Conservation (phyloP, 768 basidiomycete genomes). For the Rhodosporidiobolus odoratus region DNA sequence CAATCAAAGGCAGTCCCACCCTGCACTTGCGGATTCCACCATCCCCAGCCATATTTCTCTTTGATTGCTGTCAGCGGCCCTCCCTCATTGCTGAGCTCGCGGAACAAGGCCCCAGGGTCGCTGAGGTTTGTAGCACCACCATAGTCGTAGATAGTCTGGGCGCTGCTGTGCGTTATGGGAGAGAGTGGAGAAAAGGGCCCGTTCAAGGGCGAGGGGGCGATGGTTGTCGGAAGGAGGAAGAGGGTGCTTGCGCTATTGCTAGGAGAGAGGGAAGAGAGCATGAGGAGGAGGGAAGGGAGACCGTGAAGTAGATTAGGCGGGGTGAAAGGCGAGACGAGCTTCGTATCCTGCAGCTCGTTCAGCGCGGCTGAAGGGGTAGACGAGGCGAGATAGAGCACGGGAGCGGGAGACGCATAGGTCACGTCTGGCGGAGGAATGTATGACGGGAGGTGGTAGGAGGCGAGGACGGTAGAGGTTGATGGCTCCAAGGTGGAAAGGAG, state of each 20-base stretch:
- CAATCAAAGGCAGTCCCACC: conserved; percentile 27
- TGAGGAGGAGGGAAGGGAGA: conserved; percentile 24
- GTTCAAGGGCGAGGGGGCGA: conserved; percentile 28
- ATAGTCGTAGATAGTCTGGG: conserved; percentile 9
- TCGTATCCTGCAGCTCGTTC: background rate
- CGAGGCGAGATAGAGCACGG: conserved; percentile 23
- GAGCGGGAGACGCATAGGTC: conserved; percentile 4
- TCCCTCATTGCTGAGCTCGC: conserved; percentile 3
- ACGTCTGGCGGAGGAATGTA: conserved; percentile 9
- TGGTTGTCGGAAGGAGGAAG: conserved; percentile 32
- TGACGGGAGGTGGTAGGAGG: conserved; percentile 30
- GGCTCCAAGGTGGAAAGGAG: conserved; percentile 21
- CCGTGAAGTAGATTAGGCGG: conserved; percentile 37
- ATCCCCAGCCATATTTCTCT: conserved; percentile 17
- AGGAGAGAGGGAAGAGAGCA: conserved; percentile 14
- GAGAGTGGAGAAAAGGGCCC: conserved; percentile 27
- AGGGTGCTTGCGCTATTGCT: background rate
- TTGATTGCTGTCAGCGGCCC: background rate
- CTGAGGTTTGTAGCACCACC: conserved; percentile 19
- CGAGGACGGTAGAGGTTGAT: background rate
- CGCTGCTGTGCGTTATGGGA: conserved; percentile 2
- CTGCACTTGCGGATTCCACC: conserved; percentile 15
- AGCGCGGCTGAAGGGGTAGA: conserved; percentile 7
- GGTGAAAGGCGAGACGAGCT: conserved; percentile 9
- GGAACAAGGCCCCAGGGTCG: conserved; percentile 19